Base-by-base conservation (phyloP, 2,329 filamentous ascomycete species). In the Aspergillus floridensis region DNA sequence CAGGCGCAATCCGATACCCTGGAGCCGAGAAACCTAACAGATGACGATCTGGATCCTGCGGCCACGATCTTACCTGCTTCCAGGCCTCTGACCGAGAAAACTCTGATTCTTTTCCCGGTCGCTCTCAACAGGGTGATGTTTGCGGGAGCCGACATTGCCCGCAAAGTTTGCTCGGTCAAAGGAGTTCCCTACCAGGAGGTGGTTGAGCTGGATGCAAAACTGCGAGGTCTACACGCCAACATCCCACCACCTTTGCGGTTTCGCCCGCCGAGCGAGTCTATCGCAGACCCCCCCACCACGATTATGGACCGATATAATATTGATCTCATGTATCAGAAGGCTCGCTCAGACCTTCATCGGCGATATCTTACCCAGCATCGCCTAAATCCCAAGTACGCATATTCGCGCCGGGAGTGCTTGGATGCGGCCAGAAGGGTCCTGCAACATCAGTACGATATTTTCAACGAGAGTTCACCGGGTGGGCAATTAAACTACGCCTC, bases 1-100 rank as follows among this genome's bases (percentile, higher is more conserved):
- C 78, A 80, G 24, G 80, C 84, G 57, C 81, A 86, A 58, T 82
- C 80, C 44, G 86, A 89, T 67, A 86, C 84, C 0, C 66, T 71
- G 2, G 69, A 80, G 22, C 85, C 86, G 6, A 75, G 77, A 14
- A 87, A 88, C 68, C 68, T 88, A 19, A 70, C 80, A 24, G 86
- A 89, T 67, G 78, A 82, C 1, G 85, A 88, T 64, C 84, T 88
- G 58, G 76, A 77, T 61, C 79, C 83, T 64, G 67, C 80, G 41
- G 77, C 76, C 6, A 67, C 67, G 4, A 74, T 74, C 26, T 70
- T 88, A 21, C 86, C 86, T 0, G 76, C 78, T 0, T 68, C 80
- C 1, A 76, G 84, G 16, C 81, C 85, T 0, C 66, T 71, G 11
- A 73, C 76, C 0, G 83, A 87, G 60, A 80, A 82, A 64, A 86